phyloP scores from a whole-genome alignment of 495 filamentous ascomycete genomes.

The Apiosordaria backusii region DNA sequence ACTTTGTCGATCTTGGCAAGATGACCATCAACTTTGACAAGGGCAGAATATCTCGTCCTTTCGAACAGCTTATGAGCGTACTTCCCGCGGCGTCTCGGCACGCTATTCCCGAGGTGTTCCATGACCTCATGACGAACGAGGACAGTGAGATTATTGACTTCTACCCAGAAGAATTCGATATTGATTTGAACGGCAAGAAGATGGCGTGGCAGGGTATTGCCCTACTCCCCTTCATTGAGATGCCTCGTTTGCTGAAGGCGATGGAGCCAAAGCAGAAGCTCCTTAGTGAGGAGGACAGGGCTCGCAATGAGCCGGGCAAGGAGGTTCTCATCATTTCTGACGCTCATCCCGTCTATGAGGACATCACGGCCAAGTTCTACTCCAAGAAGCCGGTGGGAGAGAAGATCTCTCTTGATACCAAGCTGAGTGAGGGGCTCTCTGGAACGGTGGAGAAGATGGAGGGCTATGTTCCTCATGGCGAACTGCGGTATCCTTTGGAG shows the following conservation, averaged over 20 bases:
- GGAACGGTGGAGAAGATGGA: slow-evolving; percentile 82
- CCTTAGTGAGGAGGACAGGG: slow-evolving; percentile 70
- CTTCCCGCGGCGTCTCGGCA: slow-evolving; percentile 89
- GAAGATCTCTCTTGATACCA: slow-evolving; percentile 66
- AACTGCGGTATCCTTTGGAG: slow-evolving; percentile 56
- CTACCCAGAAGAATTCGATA: slow-evolving; percentile 88
- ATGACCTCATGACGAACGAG: slow-evolving; percentile 78
- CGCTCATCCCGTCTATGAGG: slow-evolving; percentile 72
- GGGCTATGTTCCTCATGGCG: slow-evolving; percentile 69
- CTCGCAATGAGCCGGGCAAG: slow-evolving; percentile 74
- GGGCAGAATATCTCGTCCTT: slow-evolving; percentile 82
- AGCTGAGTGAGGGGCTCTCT: slow-evolving; percentile 68
- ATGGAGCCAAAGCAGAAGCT: slow-evolving; percentile 79
- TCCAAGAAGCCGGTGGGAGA: slow-evolving; percentile 72
- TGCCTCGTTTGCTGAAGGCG: slow-evolving; percentile 75
- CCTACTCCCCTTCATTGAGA: slow-evolving; percentile 93
- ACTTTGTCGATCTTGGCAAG: slow-evolving; percentile 81
- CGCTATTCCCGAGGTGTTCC: slow-evolving; percentile 82
- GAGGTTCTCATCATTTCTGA: slow-evolving; percentile 84
- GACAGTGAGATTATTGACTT: slow-evolving; percentile 94
- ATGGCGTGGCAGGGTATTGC: slow-evolving; percentile 97
- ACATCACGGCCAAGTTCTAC: slow-evolving; percentile 79
- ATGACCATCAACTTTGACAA: slow-evolving; percentile 80
- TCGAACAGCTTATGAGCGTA: slow-evolving; percentile 98
- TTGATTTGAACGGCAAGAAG: slow-evolving; percentile 97